Conservation (phyloP, 148 eudicot genomes). For the Camellia granthamiana region DNA sequence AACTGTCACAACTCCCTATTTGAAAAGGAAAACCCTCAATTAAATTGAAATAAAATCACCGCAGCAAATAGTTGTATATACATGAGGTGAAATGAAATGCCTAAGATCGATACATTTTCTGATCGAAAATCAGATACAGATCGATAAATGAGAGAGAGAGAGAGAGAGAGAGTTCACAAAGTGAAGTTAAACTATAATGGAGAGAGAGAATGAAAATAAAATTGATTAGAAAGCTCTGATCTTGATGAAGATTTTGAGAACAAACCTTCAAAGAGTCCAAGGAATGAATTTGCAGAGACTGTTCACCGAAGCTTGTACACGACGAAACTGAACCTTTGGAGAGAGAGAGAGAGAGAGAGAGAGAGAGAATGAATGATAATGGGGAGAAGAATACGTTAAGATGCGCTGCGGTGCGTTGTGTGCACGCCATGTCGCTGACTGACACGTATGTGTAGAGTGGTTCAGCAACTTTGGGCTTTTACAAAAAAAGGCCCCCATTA, state of each 20-base stretch:
- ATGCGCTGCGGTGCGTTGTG: slow-evolving; percentile 4
- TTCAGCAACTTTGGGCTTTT: neutral
- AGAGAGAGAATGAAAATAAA: neutral
- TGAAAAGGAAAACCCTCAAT: neutral
- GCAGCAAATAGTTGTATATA: too few relatives aligned
- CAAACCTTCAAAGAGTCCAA: too few relatives aligned
- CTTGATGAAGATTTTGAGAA: too few relatives aligned
- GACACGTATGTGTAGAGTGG: neutral
- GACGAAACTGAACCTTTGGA: neutral
- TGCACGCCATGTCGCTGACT: neutral
- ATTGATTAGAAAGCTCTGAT: neutral
- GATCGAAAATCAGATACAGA: neutral
- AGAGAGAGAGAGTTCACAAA: too few relatives aligned
- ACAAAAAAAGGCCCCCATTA: neutral
- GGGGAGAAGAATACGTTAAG: neutral
- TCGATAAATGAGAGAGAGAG: neutral
- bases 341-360: neutral
- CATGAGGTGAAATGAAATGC: neutral
- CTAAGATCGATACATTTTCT: neutral
- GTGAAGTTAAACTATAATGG: neutral
- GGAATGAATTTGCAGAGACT: neutral
- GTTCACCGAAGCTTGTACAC: neutral
- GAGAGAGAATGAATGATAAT: too few relatives aligned
- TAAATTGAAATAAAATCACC: too few relatives aligned
- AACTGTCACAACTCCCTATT: neutral